Conservation (phyloP, 805 yeast genomes). For the Zygosaccharomyces bisporus region DNA sequence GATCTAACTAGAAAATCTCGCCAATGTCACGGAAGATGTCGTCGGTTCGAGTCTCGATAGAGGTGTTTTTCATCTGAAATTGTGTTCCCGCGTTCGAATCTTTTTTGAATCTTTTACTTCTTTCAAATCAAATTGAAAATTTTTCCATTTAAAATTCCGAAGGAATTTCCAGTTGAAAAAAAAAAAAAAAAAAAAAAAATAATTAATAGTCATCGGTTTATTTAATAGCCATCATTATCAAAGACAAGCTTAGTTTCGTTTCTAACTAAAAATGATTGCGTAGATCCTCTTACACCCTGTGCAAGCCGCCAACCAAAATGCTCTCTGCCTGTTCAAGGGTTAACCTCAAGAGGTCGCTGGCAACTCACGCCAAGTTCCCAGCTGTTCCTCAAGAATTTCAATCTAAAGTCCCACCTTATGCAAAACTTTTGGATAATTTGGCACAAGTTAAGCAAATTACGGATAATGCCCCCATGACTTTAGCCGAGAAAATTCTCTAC, state of each 20-base stretch:
- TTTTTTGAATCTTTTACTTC: neutral
- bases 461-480: conserved; percentile 71
- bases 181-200: neutral
- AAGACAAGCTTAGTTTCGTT: neutral
- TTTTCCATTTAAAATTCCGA: conserved; percentile 10
- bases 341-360: conserved; percentile 23
- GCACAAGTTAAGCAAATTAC: conserved; percentile 60
- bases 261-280: no score
- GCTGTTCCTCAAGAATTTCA: conserved; percentile 57
- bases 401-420: conserved; percentile 85
- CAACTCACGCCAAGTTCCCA: conserved; percentile 24
- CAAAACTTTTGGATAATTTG: conserved; percentile 63
- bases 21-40: conserved; percentile 51
- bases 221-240: neutral
- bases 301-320: conserved; percentile 18
- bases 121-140: neutral
- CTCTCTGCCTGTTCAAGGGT: conserved; percentile 24
- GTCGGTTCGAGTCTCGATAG: conserved; percentile 73
- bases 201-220: conserved; percentile 1
- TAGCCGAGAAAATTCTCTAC: conserved; percentile 91
- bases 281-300: neutral
- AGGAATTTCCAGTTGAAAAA: conserved; percentile 10
- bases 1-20: neutral
- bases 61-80: conserved; percentile 39
- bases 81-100: neutral